phyloP scores from a whole-genome alignment of 1,284 basidiomycete species.

The Naganishia liquefaciens region DNA sequence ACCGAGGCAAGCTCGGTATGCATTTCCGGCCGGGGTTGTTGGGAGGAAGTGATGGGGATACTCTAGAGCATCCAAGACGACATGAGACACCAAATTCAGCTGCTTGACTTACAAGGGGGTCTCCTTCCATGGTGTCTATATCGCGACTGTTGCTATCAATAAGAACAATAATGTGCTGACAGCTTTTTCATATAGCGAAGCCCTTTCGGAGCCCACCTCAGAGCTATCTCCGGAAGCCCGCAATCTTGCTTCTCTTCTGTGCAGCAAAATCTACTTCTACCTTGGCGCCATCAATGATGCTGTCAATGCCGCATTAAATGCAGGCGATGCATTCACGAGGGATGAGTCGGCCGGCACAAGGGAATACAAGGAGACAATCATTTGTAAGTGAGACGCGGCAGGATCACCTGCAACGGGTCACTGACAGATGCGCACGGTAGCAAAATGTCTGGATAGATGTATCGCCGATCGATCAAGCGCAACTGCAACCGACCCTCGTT shows the following conservation, averaged over 20 bases:
- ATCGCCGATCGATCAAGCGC: constrained; percentile 61
- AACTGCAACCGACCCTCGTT: constrained; percentile 65
- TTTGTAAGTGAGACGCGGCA: constrained; percentile 46
- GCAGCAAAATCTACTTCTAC: constrained; percentile 95
- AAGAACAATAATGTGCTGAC: background rate
- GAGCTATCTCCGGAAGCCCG: constrained; percentile 71
- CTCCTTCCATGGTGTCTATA: too few species aligned
- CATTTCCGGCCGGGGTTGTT: background rate
- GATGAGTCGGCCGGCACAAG: constrained; percentile 65
- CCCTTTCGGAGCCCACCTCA: constrained; percentile 71
- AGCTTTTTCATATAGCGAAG: constrained; percentile 63
- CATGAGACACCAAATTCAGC: too few species aligned
- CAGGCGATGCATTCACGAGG: constrained; percentile 78
- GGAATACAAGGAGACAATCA: constrained; percentile 90
- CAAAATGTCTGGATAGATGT: constrained; percentile 91
- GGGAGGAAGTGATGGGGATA: too few species aligned
- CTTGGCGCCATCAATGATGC: constrained; percentile 91
- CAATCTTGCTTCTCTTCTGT: constrained; percentile 79
- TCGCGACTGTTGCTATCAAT: too few species aligned
- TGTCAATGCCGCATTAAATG: constrained; percentile 84
- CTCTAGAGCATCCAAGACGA: too few species aligned
- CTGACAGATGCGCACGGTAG: constrained; percentile 54
- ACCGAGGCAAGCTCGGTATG: constrained; percentile 11
- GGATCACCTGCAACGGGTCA: background rate
- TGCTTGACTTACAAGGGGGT: too few species aligned